Evolutionary conservation across 192 early-diverging fungal species (phyloP).

Genomic region (Chytriomyces sp.): DNA sequence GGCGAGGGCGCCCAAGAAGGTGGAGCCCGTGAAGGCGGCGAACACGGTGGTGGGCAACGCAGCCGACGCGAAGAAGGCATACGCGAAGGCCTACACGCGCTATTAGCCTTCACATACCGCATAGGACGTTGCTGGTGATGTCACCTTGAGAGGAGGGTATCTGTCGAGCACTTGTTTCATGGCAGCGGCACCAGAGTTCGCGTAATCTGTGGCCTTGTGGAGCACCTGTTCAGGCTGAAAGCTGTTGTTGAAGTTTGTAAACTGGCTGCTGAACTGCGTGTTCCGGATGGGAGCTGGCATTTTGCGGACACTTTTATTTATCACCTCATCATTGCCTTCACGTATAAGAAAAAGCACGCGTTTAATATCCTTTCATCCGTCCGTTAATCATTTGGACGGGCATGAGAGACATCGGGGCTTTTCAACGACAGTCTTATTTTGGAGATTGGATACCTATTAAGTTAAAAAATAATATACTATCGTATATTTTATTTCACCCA

Average conservation of each 20-base stretch:
- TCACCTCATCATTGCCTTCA: too few relatives aligned
- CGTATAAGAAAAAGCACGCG: too few relatives aligned
- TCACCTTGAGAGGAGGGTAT: slow-evolving; percentile 25
- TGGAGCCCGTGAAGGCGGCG: slow-evolving; percentile 61
- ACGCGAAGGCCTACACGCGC: not conserved
- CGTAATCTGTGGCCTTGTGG: slow-evolving; percentile 22
- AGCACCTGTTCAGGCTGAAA: slow-evolving; percentile 1
- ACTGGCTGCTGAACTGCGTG: not conserved
- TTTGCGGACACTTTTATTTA: not conserved
- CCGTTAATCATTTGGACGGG: too few relatives aligned
- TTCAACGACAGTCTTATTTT: too few relatives aligned
- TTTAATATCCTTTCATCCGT: too few relatives aligned
- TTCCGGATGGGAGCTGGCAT: slow-evolving; percentile 20
- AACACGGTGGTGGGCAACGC: not conserved
- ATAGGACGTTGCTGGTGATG: too few relatives aligned
- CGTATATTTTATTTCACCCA: too few relatives aligned
- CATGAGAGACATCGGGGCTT: too few relatives aligned
- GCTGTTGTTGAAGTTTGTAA: not conserved
- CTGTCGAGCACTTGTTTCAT: slow-evolving; percentile 17
- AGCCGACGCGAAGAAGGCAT: not conserved
- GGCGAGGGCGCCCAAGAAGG: slow-evolving; percentile 83
- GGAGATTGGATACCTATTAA: too few relatives aligned
- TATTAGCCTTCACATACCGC: too few relatives aligned
- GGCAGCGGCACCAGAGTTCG: slow-evolving; percentile 3
- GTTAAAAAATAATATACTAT: too few relatives aligned